Percentiles rank a stretch among this genome's conserved stretches.
phyloP scores from a whole-genome alignment of 2,329 filamentous ascomycete species.

The Alternaria gaisen region DNA sequence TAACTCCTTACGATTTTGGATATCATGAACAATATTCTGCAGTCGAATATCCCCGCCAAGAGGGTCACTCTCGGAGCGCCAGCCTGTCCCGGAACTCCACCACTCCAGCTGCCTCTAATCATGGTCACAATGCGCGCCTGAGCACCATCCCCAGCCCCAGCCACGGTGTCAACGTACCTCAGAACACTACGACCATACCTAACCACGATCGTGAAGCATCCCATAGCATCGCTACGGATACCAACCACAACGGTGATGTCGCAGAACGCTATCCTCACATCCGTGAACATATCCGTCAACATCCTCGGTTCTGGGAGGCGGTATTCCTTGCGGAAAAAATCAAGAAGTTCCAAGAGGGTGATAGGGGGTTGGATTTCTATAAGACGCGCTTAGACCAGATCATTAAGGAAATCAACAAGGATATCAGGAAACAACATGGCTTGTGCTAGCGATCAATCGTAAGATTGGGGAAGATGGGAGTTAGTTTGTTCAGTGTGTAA shows the following conservation, averaged over 20 bases:
- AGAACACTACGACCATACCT: neutral
- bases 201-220: neutral
- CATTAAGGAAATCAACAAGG: neutral
- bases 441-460: neutral
- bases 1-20: neutral
- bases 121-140: neutral
- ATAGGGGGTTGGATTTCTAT: neutral
- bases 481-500: neutral
- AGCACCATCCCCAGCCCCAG: neutral
- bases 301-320: neutral
- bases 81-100: neutral
- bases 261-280: neutral
- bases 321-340: neutral
- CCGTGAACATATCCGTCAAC: neutral
- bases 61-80: neutral
- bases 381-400: neutral
- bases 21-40: neutral
- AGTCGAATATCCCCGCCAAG: neutral
- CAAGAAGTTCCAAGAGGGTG: neutral
- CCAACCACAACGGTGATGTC: neutral
- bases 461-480: neutral
- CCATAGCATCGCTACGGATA: neutral
- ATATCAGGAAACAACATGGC: neutral
- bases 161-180: neutral
- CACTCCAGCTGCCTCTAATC: no score